Base-by-base conservation (phyloP, 75 land plant species). In the Picea glauca region DNA sequence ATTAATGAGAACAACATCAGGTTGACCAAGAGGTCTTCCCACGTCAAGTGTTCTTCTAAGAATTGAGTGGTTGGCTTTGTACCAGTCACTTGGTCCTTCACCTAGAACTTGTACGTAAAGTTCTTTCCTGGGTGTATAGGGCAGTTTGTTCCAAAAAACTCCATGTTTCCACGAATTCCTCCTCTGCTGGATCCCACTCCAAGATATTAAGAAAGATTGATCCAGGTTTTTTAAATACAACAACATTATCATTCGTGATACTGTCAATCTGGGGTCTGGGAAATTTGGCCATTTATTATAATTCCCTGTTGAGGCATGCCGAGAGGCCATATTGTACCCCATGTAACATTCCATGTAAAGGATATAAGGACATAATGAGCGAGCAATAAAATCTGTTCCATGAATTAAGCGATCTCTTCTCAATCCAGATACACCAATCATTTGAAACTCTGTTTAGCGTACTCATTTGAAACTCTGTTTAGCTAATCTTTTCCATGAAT, bases 221-320 rank as follows among this genome's bases (percentile, higher is more conserved):
- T 78, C 80, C 17, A 93, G 77, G 58, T 82, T 82, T 80, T 77
- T 92, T 93, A 77, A 32, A 85, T 4, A 92, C 92, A 75, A 90
- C 78, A 67, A 91, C 59, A 65, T 91, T 90, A 68, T 91, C 88
- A 72, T 92, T 93, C 8, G 94, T 93, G 7, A 83, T 78, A 23
- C 82, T 61, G 65, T 85, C 77, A 68, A 92, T 88, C 63, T 90
- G 81, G 12, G 94, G 94, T 59, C 90, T 94, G 61, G 96, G 94
- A 74, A 93, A 93, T 58, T 58, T 91, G 92, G 40, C 92, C 93
- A 80, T 93, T 93, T 14, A 93, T 93, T 78, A 91, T 76, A 65
- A 93, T 91, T 12, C 88, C 92, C 92, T 93, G 83, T 35, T 35
- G 38, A 35, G 38, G 38, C 0, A 35, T 35, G 38, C 38, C 38